Conservation (phyloP, 2,329 filamentous ascomycete genomes). For the Fusarium albosuccineum region DNA sequence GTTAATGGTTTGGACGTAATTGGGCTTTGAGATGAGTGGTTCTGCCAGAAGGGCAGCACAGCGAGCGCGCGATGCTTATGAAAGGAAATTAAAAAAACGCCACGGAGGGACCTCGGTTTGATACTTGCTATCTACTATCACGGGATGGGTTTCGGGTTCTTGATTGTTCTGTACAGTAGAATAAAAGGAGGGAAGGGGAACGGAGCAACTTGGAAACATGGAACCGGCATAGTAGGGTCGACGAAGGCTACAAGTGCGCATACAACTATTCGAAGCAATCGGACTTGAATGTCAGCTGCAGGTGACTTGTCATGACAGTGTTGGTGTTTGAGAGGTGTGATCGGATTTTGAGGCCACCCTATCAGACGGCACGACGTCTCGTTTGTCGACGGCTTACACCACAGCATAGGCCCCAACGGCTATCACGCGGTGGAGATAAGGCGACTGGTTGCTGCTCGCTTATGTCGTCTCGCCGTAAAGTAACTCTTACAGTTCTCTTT, state of each 20-base stretch:
- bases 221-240: conserved; percentile 29
- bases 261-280: conserved; percentile 1
- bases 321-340: neutral
- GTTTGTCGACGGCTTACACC: neutral
- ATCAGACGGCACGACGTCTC: neutral
- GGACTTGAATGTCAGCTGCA: neutral
- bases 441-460: too few relatives aligned
- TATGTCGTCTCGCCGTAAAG: too few relatives aligned
- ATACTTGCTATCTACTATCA: conserved; percentile 17
- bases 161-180: conserved; percentile 43
- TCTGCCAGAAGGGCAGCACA: conserved; percentile 20
- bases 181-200: conserved; percentile 24
- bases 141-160: conserved; percentile 11
- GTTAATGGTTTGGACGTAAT: conserved; percentile 34
- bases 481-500: too few relatives aligned
- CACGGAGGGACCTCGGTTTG: conserved; percentile 10
- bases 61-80: conserved; percentile 36
- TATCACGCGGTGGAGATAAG: too few relatives aligned
- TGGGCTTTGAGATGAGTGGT: conserved; percentile 12
- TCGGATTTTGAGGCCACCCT: neutral
- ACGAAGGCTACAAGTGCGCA: conserved; percentile 25
- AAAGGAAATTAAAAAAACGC: conserved; percentile 34
- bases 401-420: too few relatives aligned
- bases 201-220: conserved; percentile 27
- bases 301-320: conserved; percentile 3